Evolutionary conservation across 2,329 filamentous ascomycete genomes (phyloP), one percentile per base, ranked within the genome.

Genomic region (Dichotomopilus funicola): DNA sequence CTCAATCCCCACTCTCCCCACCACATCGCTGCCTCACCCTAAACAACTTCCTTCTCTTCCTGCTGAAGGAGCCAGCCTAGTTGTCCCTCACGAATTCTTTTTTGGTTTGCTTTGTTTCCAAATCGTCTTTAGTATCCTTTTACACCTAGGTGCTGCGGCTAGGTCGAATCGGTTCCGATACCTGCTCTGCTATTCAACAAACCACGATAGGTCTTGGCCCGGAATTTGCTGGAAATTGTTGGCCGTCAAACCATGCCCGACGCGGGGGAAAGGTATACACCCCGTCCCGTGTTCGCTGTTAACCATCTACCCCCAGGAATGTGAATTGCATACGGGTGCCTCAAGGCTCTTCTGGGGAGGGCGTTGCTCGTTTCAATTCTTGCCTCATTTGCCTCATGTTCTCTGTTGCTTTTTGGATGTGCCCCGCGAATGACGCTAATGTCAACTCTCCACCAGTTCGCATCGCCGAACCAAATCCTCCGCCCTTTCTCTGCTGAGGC

Each of bases 391-490:
- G 19, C 19, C 19, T 27, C 19, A 27, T 27, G 11, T 40, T 27
- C 38, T 43, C 31, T 7, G 40, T 41, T 13, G 44, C 3, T 34
- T 7, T 37, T 5, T 49, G 11, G 48, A 41, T 34, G 31, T 9
- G 10, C n/a, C 10, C 11, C 8, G 12, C 10, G 1, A 41, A 40
- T 51, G 38, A 51, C 49, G 3, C 13, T 5, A 2, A 8, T 11
- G 7, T 41, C 19, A 27, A 3, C 34, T 13, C 37, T 6, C n/a
- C 3, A 13, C 4, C 52, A 65, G 63, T 50, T 58, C 59, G 34
- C 79, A 81, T 65, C 79, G 76, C 70, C 78, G 76, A 59, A 79
- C 80, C 55, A 83, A 78, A 67, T 81, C 76, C 42, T 73, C 73
- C 50, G 74, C 78, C 47, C 68, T 82, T 61, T 73, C 79, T 67